Evolutionary conservation across 169 alveolate genomes (phyloP), one percentile per base, ranked within the genome.

Genomic region (Plasmodium malariae): DNA sequence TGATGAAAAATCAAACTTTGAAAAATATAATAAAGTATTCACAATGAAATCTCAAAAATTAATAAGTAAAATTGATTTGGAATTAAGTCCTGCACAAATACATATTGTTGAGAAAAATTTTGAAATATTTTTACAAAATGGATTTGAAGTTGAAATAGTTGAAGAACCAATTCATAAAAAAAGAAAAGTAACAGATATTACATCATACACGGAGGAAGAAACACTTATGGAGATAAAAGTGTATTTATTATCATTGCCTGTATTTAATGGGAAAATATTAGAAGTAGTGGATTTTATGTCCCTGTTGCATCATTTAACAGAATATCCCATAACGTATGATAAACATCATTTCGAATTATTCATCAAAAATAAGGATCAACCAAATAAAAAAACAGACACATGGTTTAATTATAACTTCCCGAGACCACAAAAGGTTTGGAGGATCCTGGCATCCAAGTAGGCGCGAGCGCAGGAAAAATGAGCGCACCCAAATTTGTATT

Each of bases 1-100:
- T 34, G 99, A 98, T 90, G 99, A 99, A 91, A 98, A 98, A 90
- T 92, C 93, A 28, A 95, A 96, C 94, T 97, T 91, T 55, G 90
- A 99, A 85, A 93, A 92, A 7, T 94, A 96, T 21, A 96, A 97
- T 54, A 95, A 93, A 70, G 92, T 93, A 32, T 95, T 96, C 62
- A 87, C 89, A 28, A 96, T 98, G 59, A 93, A 94, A 12, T 93
- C 96, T 60, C 98, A 98, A 86, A 95, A 94, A 21, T 93, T 98
- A 43, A 95, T 98, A 17, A 87, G 93, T 49, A 99, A 99, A 5
- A 95, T 97, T n/a, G 78, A 92, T 26, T 88, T 98, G 1, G 96
- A 97, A 0, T 89, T 99, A 76, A 90, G 98, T 54, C 98, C 98
- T 0, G 92, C 95, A n/a, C 96, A 93, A 48, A 78, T 89, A 91